Percentiles rank a stretch among this genome's conserved stretches.
Evolutionary conservation across 164 flowering plant genomes (phyloP).

Genomic region (Chloranthus sessilifolius): DNA sequence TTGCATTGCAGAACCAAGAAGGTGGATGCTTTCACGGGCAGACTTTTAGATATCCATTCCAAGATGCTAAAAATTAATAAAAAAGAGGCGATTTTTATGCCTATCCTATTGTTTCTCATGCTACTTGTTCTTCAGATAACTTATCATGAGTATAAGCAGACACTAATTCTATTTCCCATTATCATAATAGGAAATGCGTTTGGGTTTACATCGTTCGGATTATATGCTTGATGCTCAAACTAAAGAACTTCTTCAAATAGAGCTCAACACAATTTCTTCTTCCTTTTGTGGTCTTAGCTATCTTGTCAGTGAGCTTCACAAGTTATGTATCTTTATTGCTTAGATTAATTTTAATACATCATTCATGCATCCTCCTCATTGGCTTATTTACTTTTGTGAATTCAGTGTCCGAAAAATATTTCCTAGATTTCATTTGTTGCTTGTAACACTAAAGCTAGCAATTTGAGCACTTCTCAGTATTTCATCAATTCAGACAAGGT

Average conservation of each 20-base stretch:
- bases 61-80: conserved; percentile 73
- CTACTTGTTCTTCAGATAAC: conserved; percentile 2
- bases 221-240: conserved; percentile 98
- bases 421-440: too few species aligned
- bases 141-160: neutral
- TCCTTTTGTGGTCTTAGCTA: conserved; percentile 86
- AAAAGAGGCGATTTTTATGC: conserved; percentile 51
- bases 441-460: too few species aligned
- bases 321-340: conserved; percentile 30
- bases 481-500: too few species aligned
- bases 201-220: conserved; percentile 97
- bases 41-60: conserved; percentile 87
- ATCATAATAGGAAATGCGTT: conserved; percentile 66
- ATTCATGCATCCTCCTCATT: neutral
- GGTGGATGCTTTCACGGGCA: conserved; percentile 75
- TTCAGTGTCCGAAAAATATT: too few species aligned
- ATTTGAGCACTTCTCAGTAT: too few species aligned
- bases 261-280: conserved; percentile 91
- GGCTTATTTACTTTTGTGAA: too few species aligned
- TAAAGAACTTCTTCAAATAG: conserved; percentile 88
- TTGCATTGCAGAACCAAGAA: conserved; percentile 69
- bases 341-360: neutral
- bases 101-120: neutral
- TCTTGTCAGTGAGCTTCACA: conserved; percentile 87
- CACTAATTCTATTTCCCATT: conserved; percentile 2